Conservation (phyloP, 495 filamentous ascomycete species). For the Stereocaulon alpinum region DNA sequence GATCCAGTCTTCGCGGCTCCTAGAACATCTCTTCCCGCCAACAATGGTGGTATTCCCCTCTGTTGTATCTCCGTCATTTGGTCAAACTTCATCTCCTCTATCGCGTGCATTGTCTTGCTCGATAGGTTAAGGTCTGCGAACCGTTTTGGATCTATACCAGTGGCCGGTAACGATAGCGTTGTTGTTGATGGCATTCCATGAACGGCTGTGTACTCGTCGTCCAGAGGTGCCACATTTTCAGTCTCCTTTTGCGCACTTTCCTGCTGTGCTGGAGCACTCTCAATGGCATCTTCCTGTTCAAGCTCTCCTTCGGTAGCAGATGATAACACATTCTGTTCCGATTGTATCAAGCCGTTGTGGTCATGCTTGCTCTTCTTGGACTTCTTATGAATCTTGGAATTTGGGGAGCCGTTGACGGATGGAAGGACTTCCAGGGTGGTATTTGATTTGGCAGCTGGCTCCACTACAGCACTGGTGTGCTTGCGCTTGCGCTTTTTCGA, state of each 20-base stretch:
- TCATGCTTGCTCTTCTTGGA: conserved; percentile 2
- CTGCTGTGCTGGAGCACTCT: background rate
- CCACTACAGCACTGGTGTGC: conserved; percentile 24
- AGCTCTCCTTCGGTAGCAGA: background rate
- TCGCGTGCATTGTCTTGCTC: conserved; percentile 76
- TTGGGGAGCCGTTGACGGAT: conserved; percentile 1
- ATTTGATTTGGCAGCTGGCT: background rate
- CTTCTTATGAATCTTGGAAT: background rate
- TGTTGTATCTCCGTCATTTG: conserved; percentile 95
- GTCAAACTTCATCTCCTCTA: conserved; percentile 83
- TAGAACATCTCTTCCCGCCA: conserved; percentile 86
- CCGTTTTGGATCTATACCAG: conserved; percentile 41
- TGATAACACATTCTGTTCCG: background rate
- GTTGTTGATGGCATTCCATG: conserved; percentile 41
- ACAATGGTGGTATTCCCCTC: conserved; percentile 72
- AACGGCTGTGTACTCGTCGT: background rate
- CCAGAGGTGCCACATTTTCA: conserved; percentile 12
- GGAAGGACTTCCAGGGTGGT: background rate
- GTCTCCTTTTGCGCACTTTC: background rate
- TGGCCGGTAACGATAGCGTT: conserved; percentile 46
- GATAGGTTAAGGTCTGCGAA: conserved; percentile 83
- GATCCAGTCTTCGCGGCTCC: conserved; percentile 96
- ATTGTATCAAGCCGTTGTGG: background rate
- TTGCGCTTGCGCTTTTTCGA: conserved; percentile 61
- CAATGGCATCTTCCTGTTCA: background rate